Conservation (phyloP, 805 yeast species). For the Dipodascus albidus region DNA sequence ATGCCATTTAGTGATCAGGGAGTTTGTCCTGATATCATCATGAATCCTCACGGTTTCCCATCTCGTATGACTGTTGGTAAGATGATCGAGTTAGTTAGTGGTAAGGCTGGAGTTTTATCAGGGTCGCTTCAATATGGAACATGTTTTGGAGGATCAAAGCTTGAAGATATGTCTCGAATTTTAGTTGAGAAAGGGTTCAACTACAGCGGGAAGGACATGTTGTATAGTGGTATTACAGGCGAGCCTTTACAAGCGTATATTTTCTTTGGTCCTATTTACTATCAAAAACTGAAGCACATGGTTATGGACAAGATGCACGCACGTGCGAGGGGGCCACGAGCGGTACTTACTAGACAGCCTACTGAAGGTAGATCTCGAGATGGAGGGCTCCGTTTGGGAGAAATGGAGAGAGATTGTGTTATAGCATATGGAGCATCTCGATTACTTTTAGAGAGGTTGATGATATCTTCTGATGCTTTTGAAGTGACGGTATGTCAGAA, state of each 20-base stretch:
- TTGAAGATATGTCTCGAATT: constrained; percentile 88
- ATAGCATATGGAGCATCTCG: constrained; percentile 99
- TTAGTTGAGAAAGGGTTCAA: constrained; percentile 84
- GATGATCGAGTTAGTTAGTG: constrained; percentile 92
- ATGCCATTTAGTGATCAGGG: constrained; percentile 93
- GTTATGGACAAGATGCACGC: constrained; percentile 99
- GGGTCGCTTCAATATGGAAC: constrained; percentile 93
- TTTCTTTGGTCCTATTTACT: constrained; percentile 96
- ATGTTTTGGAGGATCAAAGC: constrained; percentile 95
- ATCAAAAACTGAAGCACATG: constrained; percentile 98
- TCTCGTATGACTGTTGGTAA: constrained; percentile 99
- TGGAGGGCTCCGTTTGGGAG: constrained; percentile 98
- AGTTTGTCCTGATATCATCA: constrained; percentile 85
- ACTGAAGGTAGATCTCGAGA: constrained; percentile 98
- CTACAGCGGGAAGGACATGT: constrained; percentile 95
- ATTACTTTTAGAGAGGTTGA: constrained; percentile 79
- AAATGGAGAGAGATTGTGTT: constrained; percentile 99
- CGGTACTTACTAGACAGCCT: constrained; percentile 95
- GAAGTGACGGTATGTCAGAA: constrained; percentile 90
- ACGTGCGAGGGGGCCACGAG: constrained; percentile 98
- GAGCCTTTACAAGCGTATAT: constrained; percentile 95
- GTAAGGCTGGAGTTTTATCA: constrained; percentile 93
- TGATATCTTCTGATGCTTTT: constrained; percentile 95
- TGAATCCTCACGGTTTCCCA: constrained; percentile 99
- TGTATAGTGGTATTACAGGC: constrained; percentile 94